phyloP scores from a whole-genome alignment of 2,329 filamentous ascomycete species.

The Diatrype stigma region DNA sequence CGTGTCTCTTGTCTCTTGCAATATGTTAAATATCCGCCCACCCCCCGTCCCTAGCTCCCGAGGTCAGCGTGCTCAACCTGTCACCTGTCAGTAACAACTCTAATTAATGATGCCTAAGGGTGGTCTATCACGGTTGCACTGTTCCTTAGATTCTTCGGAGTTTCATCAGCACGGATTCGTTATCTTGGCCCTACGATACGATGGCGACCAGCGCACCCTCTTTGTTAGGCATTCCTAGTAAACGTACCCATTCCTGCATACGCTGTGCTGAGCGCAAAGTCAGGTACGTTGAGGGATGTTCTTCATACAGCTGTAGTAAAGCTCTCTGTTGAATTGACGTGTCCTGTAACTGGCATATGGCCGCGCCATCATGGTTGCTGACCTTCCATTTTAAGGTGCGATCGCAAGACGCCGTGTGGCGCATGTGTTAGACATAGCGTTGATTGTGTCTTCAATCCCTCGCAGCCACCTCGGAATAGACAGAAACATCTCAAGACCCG shows the following conservation, averaged over 20 bases:
- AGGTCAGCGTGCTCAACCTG: no score
- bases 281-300: slow-evolving; percentile 12
- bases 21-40: no score
- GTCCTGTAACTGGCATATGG: no score
- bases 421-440: slow-evolving; percentile 25
- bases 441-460: slow-evolving; percentile 20
- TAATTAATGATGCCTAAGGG: no score
- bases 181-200: no score
- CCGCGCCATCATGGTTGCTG: not conserved
- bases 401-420: slow-evolving; percentile 30
- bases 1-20: no score
- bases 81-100: no score
- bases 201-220: not conserved
- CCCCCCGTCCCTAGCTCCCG: no score
- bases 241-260: slow-evolving; percentile 11
- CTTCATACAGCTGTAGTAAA: not conserved
- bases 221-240: not conserved
- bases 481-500: slow-evolving; percentile 7
- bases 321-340: no score
- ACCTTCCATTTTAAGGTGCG: slow-evolving; percentile 17
- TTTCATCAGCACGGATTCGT: no score
- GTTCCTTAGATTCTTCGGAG: no score
- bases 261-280: slow-evolving; percentile 28
- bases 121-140: no score
- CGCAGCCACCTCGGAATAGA: slow-evolving; percentile 13